phyloP scores from a whole-genome alignment of 257 asterid species.

The Coffea eugenioides region DNA sequence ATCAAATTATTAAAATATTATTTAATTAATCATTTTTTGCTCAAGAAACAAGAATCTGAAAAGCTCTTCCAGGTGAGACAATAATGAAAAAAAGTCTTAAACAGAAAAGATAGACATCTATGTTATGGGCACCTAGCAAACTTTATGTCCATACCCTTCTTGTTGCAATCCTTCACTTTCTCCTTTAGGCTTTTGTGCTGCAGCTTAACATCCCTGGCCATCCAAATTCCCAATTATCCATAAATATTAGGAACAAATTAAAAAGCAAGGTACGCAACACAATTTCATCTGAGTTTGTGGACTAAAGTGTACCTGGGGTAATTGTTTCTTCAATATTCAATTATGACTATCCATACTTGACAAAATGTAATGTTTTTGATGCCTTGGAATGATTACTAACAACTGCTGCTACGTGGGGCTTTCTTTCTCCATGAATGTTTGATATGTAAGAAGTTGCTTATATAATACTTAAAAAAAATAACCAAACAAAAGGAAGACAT shows the following conservation, averaged over 20 bases:
- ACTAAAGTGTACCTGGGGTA: not conserved
- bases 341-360: constrained; percentile 56
- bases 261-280: not conserved
- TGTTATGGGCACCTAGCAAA: no score
- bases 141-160: no score
- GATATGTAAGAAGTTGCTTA: constrained; percentile 84
- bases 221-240: constrained; percentile 2
- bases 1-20: no score
- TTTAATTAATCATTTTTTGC: no score
- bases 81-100: no score
- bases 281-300: not conserved
- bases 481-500: no score
- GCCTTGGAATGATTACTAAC: constrained; percentile 85
- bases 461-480: constrained; percentile 1
- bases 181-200: constrained; percentile 50
- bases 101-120: no score
- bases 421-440: constrained; percentile 71
- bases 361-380: constrained; percentile 88
- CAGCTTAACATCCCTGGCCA: constrained; percentile 55
- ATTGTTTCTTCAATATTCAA: constrained; percentile 9
- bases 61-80: no score
- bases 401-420: constrained; percentile 92
- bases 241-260: not conserved
- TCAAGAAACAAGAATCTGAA: no score
- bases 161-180: constrained; percentile 38